Base-by-base conservation (phyloP, 495 filamentous ascomycete genomes). In the Hapsidospora chrysogenum region DNA sequence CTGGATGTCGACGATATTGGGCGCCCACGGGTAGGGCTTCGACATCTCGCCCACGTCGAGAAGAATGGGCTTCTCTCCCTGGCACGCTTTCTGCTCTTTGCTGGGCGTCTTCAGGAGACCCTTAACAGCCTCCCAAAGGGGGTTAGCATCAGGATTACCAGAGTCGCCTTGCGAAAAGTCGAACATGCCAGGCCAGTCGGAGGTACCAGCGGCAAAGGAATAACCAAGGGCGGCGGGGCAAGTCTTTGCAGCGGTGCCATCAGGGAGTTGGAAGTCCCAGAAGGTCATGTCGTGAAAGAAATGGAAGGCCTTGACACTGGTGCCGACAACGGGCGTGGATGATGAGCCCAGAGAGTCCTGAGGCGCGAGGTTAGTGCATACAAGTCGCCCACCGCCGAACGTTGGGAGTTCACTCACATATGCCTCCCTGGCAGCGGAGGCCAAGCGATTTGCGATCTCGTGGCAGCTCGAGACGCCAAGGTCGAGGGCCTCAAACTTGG, bases 1-100 rank as follows among this genome's bases (percentile, higher is more conserved):
- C 53, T 97, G 89, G 21, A 95, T 66, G 48, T 97, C 85, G 31
- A 93, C 72, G 40, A 97, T 89, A 45, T 94, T 93, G 9, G 89
- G 81, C 1, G 70, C 63, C 89, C 89, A 97, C 5, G 70, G 61
- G 56, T 97, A 97, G 1, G 89, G 89, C 4, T 47, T 41, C 17
- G 57, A 57, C 38, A 85, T 71, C 41, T 84, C 77, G 37, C 89
- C 89, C 8, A 92, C 80, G 46, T 95, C 83, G 6, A 97, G 67
- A 4, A 97, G 70, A 34, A 97, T 74, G 0, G 85, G 79, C 51
- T 97, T 97, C 0, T 81, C 77, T 2, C 60, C 52, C 51, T 97
- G 89, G 52, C 89, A 97, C 2, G 58, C 63, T 29, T 61, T 56
- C 46, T 95, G 89, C 31, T 75, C 61, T 5, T 69, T 51, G n/a